These are phyloP conservation scores for Sporopachydermia lactativora DNA, from an alignment of 805 yeast genomes.

Conservation along the genomic window DNA sequence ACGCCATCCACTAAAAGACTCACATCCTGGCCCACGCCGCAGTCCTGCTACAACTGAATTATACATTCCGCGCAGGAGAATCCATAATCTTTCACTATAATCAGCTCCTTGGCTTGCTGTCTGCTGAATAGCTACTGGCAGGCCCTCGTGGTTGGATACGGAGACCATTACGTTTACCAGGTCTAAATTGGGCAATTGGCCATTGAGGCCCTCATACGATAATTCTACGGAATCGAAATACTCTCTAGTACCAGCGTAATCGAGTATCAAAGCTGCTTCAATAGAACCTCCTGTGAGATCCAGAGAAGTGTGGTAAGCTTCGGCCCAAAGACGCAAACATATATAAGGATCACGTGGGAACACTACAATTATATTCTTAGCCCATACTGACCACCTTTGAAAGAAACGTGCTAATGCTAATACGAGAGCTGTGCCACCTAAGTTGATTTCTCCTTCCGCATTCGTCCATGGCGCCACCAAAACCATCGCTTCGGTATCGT, in stretches of 20 bases:
- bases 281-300: constrained; percentile 88
- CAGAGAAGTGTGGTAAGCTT: constrained; percentile 76
- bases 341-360: constrained; percentile 58
- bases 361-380: constrained; percentile 81
- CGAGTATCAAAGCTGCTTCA: constrained; percentile 80
- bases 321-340: constrained; percentile 79
- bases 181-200: constrained; percentile 91
- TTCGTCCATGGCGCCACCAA: constrained; percentile 80
- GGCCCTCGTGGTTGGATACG: constrained; percentile 62
- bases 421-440: constrained; percentile 68
- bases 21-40: constrained; percentile 52
- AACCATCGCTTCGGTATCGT: constrained; percentile 91
- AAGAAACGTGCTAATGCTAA: constrained; percentile 69
- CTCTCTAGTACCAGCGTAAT: constrained; percentile 54
- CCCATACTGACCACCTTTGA: constrained; percentile 83
- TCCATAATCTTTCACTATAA: constrained; percentile 34
- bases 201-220: constrained; percentile 79
- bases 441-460: constrained; percentile 46
- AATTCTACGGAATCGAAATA: constrained; percentile 62
- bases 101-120: constrained; percentile 28
- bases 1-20: constrained; percentile 92
- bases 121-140: constrained; percentile 49
- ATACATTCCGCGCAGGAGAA: constrained; percentile 51
- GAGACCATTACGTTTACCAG: constrained; percentile 69
- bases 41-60: constrained; percentile 63